Evolutionary conservation across 1,139 yeast genomes (phyloP).

Genomic region (Kluyveromyces sp.): DNA sequence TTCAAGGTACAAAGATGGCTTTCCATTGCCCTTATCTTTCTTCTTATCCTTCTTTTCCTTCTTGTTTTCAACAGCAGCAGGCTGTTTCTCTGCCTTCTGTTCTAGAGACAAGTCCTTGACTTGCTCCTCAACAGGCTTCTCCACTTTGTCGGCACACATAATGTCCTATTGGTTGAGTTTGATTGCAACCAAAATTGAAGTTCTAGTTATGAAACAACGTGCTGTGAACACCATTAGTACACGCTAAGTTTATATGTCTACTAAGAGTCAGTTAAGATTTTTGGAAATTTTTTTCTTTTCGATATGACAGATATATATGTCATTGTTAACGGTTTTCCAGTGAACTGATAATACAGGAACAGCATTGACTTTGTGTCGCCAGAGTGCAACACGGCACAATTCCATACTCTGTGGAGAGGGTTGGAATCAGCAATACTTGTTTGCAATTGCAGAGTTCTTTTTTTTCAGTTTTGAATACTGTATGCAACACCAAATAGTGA

Average conservation of each 20-base stretch:
- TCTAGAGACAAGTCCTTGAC: constrained; percentile 45
- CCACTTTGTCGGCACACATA: constrained; percentile 26
- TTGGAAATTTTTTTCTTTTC: not conserved
- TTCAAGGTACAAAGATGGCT: constrained; percentile 44
- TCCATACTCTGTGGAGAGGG: no score
- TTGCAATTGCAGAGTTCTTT: no score
- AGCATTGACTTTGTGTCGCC: no score
- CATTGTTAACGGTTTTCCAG: not conserved
- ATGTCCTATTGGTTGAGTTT: not conserved
- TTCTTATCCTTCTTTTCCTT: constrained; percentile 21
- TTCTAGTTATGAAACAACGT: not conserved
- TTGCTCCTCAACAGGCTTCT: constrained; percentile 40
- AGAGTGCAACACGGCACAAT: no score
- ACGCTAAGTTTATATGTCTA: no score
- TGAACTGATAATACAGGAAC: no score
- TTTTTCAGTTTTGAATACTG: no score
- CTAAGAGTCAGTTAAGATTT: not conserved
- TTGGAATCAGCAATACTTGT: no score
- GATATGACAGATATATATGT: not conserved
- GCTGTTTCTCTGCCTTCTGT: not conserved
- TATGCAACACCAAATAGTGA: no score
- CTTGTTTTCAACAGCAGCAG: constrained; percentile 21
- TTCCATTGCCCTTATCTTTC: constrained; percentile 27
- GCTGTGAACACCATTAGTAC: not conserved
- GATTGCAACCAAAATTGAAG: not conserved